Evolutionary conservation across 495 filamentous ascomycete genomes (phyloP).

Genomic region (Diplogelasinospora grovesii): DNA sequence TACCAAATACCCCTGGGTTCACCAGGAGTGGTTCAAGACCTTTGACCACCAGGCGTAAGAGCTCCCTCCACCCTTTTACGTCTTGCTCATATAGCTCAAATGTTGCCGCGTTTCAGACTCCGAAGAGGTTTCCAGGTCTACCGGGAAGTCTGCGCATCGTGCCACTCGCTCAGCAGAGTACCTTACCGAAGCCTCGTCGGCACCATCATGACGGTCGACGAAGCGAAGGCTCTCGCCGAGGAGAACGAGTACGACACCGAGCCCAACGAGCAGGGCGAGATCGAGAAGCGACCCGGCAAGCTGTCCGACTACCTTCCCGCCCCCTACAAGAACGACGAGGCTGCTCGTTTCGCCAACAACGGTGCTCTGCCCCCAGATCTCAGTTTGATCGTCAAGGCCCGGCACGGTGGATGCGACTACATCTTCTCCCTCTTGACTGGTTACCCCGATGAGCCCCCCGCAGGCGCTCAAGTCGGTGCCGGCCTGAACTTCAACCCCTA

Average conservation of each 20-base stretch:
- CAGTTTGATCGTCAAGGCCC: conserved; percentile 92
- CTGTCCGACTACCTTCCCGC: conserved; percentile 91
- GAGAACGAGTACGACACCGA: conserved; percentile 98
- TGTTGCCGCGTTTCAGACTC: conserved; percentile 56
- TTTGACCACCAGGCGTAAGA: conserved; percentile 95
- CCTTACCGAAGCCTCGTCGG: conserved; percentile 92
- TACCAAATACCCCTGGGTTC: conserved; percentile 92
- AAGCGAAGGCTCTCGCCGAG: conserved; percentile 93
- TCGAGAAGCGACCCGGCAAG: conserved; percentile 97
- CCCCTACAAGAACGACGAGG: conserved; percentile 98
- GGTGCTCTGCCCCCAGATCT: conserved; percentile 97
- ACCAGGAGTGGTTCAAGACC: conserved; percentile 81
- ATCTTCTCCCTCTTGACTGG: conserved; percentile 96
- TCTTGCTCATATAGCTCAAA: conserved; percentile 5
- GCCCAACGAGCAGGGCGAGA: conserved; percentile 95
- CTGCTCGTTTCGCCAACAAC: conserved; percentile 95
- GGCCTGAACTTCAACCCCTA: conserved; percentile 99
- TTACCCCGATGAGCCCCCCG: conserved; percentile 93
- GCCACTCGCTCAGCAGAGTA: conserved; percentile 91
- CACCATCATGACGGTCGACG: conserved; percentile 87
- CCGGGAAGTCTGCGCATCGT: conserved; percentile 94
- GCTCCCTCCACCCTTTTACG: background rate
- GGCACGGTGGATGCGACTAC: conserved; percentile 98
- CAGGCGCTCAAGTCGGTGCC: conserved; percentile 69
- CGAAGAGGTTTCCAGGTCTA: conserved; percentile 99